Evolutionary conservation across 2,329 filamentous ascomycete genomes (phyloP).

Genomic region (Grosmannia penicillata): DNA sequence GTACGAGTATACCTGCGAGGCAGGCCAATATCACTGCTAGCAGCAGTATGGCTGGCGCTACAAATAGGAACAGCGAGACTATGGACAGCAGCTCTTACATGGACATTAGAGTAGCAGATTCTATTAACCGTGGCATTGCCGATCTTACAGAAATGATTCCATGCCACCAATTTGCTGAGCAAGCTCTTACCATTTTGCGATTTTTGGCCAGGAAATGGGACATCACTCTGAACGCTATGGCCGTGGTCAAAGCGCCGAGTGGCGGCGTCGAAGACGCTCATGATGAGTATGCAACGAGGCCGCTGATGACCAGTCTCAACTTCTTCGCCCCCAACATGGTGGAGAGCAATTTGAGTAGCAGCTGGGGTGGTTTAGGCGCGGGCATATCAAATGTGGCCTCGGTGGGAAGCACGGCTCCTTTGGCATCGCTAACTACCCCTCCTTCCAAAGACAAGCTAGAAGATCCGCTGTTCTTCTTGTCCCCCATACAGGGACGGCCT

Average conservation of each 20-base stretch:
- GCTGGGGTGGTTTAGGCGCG: conserved; percentile 21
- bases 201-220: conserved; percentile 45
- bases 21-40: no score
- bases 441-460: conserved; percentile 26
- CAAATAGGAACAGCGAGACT: conserved; percentile 2
- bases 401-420: conserved; percentile 1
- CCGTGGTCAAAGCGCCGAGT: conserved; percentile 6
- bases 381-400: not conserved
- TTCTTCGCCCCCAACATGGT: conserved; percentile 38
- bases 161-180: conserved; percentile 45
- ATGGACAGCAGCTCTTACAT: conserved; percentile 7
- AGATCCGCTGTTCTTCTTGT: conserved; percentile 46
- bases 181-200: conserved; percentile 43
- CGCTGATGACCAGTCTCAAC: conserved; percentile 37
- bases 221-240: conserved; percentile 31
- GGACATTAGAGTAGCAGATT: conserved; percentile 25
- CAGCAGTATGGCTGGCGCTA: conserved; percentile 7
- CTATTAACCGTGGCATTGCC: conserved; percentile 37
- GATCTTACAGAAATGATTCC: conserved; percentile 46
- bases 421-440: conserved; percentile 6
- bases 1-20: no score
- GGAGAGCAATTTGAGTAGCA: conserved; percentile 31
- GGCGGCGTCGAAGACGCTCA: not conserved
- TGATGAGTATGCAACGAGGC: conserved; percentile 19
- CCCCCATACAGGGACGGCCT: conserved; percentile 43